These are phyloP conservation scores for Helotiales sp. DNA, from an alignment of 2,329 filamentous ascomycete species.

Conservation along the genomic window DNA sequence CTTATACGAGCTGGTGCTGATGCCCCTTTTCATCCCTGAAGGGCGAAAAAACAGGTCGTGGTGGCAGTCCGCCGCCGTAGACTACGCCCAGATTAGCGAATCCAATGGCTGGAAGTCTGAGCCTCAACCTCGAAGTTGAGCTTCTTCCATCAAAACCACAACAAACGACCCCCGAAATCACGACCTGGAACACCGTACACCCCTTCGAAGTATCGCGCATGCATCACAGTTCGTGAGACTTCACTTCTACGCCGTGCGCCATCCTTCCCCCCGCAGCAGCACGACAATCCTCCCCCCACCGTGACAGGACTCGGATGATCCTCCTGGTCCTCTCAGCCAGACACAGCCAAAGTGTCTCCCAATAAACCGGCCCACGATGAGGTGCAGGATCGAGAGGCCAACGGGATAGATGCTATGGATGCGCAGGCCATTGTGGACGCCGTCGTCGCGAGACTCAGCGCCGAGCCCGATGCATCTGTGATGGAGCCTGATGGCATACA, in stretches of 20 bases:
- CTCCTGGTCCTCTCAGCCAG: slow-evolving; percentile 41
- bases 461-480: slow-evolving; percentile 29
- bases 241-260: slow-evolving; percentile 22
- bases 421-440: slow-evolving; percentile 36
- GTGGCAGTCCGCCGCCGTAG: slow-evolving; percentile 12
- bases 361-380: slow-evolving; percentile 39
- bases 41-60: slow-evolving; percentile 3
- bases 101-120: slow-evolving; percentile 7
- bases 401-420: slow-evolving; percentile 43
- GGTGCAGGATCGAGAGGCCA: slow-evolving; percentile 39
- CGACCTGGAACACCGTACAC: slow-evolving; percentile 5
- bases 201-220: slow-evolving; percentile 17
- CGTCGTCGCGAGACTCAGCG: slow-evolving; percentile 31
- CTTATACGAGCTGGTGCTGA: neutral
- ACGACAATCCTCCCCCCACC: slow-evolving; percentile 13
- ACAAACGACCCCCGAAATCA: slow-evolving; percentile 9
- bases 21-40: slow-evolving; percentile 17
- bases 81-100: slow-evolving; percentile 7
- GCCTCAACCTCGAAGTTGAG: slow-evolving; percentile 14
- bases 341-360: slow-evolving; percentile 44
- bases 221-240: slow-evolving; percentile 10
- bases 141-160: slow-evolving; percentile 8
- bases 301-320: slow-evolving; percentile 40
- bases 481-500: slow-evolving; percentile 33
- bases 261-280: neutral